These are phyloP conservation scores for Stenocarpella maydis DNA, from an alignment of 2,329 filamentous ascomycete genomes.

Conservation along the genomic window DNA sequence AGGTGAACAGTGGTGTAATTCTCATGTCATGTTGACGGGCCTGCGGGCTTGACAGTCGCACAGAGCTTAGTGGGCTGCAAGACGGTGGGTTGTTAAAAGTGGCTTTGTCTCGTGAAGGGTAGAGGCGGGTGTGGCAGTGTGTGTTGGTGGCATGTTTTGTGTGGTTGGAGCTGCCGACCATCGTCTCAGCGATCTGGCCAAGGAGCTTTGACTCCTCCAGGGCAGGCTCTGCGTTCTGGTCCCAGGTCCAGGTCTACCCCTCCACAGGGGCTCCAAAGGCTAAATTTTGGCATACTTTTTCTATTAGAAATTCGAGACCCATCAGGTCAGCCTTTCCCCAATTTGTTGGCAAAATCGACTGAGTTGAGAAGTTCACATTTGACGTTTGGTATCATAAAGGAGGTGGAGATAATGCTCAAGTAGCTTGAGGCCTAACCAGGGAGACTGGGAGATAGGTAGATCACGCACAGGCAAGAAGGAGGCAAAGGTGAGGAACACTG, in stretches of 20 bases:
- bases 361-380: too few relatives aligned
- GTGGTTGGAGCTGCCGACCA: neutral
- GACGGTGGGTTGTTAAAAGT: constrained; percentile 8
- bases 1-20: constrained; percentile 12
- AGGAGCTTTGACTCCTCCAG: neutral
- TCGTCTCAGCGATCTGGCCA: neutral
- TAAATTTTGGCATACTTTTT: too few relatives aligned
- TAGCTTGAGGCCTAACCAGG: too few relatives aligned
- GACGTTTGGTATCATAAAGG: too few relatives aligned
- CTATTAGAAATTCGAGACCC: too few relatives aligned
- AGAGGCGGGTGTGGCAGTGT: constrained; percentile 19
- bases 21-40: constrained; percentile 29
- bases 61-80: constrained; percentile 13
- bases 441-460: too few relatives aligned
- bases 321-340: too few relatives aligned
- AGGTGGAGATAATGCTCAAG: too few relatives aligned
- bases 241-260: constrained; percentile 6
- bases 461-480: neutral
- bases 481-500: neutral
- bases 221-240: neutral
- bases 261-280: too few relatives aligned
- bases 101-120: neutral
- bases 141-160: neutral
- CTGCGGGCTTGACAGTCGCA: constrained; percentile 15
- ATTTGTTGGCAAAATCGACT: too few relatives aligned